Conservation (phyloP, 495 filamentous ascomycete species). For the Hypoxylon crocopeplum region DNA sequence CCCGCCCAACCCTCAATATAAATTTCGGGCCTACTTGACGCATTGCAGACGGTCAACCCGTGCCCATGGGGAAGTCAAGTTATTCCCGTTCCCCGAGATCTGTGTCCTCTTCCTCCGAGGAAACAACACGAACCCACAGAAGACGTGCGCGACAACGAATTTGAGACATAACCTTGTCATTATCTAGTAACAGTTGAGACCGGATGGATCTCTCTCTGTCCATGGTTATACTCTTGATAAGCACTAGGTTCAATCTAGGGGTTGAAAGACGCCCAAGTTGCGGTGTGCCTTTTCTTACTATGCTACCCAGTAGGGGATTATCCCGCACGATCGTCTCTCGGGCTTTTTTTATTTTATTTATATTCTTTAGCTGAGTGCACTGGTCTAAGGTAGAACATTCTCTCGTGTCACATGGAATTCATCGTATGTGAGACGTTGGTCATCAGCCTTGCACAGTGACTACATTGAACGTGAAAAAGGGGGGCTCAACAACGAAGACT, state of each 20-base stretch:
- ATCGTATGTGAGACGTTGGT: neutral
- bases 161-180: no score
- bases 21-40: constrained; percentile 24
- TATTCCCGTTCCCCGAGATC: constrained; percentile 12
- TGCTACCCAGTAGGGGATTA: neutral
- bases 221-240: constrained; percentile 1
- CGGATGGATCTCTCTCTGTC: no score
- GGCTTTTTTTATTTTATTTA: neutral
- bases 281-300: constrained; percentile 2
- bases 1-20: constrained; percentile 18
- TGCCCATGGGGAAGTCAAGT: constrained; percentile 26
- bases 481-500: no score
- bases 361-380: no score
- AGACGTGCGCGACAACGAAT: no score
- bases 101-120: neutral
- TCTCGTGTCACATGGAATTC: constrained; percentile 22
- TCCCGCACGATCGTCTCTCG: neutral
- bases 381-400: no score
- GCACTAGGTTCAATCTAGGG: constrained; percentile 11
- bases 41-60: neutral
- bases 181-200: no score
- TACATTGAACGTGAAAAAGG: no score
- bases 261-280: constrained; percentile 1
- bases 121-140: no score
- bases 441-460: constrained; percentile 33